Evolutionary conservation across 768 basidiomycete genomes (phyloP).

Genomic region (Chalciporus sphaerocephalus): DNA sequence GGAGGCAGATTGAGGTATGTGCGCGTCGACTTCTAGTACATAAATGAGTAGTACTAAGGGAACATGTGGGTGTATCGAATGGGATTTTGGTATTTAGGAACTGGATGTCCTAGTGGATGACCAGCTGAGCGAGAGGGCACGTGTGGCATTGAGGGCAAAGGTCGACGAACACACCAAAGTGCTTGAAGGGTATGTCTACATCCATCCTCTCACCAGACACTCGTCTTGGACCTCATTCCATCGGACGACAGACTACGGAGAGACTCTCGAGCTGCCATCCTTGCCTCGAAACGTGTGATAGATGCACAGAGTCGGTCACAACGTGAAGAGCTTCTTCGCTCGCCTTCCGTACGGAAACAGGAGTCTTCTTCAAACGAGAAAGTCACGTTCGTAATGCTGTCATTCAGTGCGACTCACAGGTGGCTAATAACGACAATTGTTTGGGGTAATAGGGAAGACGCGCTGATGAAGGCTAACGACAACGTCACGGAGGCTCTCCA

Average conservation of each 20-base stretch:
- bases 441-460: constrained; percentile 59
- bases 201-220: neutral
- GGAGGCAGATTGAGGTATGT: constrained; percentile 56
- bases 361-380: constrained; percentile 46
- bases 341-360: constrained; percentile 48
- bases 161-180: constrained; percentile 46
- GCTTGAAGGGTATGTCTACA: constrained; percentile 48
- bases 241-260: constrained; percentile 47
- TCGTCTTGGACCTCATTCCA: neutral
- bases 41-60: constrained; percentile 1
- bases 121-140: constrained; percentile 52
- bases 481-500: constrained; percentile 86
- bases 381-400: constrained; percentile 45
- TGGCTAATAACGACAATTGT: neutral
- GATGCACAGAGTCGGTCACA: constrained; percentile 55
- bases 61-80: neutral
- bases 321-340: constrained; percentile 65
- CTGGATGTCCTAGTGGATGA: constrained; percentile 72
- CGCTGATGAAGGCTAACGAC: constrained; percentile 82
- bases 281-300: constrained; percentile 70
- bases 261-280: constrained; percentile 62
- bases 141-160: constrained; percentile 43
- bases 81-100: constrained; percentile 40
- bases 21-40: constrained; percentile 31
- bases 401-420: neutral